Base-by-base conservation (phyloP, 139 green algal species). In the Raphidocelis subcapitata region DNA sequence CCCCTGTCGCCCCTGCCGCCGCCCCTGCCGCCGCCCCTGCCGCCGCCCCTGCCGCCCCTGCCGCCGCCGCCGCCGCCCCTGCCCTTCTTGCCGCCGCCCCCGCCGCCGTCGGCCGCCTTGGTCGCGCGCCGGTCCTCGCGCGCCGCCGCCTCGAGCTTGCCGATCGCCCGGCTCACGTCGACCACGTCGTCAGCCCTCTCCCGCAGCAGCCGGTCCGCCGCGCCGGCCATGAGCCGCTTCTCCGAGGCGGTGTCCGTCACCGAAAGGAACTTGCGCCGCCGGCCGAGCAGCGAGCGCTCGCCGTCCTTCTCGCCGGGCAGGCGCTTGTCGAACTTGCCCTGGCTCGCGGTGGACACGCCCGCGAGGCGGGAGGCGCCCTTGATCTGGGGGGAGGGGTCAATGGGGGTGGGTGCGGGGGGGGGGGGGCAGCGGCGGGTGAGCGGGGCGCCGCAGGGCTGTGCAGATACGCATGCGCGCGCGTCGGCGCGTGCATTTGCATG, bases 271-370 rank as follows among this genome's bases (percentile, higher is more conserved):
- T 87, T 85, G n/a, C 82, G 84, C 15, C 85, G 79, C 84, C 94
- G 90, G 69, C 71, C 80, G 29, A 80, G 52, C 26, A 71, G 51
- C 56, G 76, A 67, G 15, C 86, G 74, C 70, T 92, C 83, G 28
- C 79, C 75, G 35, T 73, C 59, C 52, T 85, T 87, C 73, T 95
- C 90, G 4, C 86, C 86, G 23, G 61, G 28, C n/a, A 94, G 80
- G 57, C 79, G 56, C 46, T 79, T 79, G 81, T 99, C 94, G 82
- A 98, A 98, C 81, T 98, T 98, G 74, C 95, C 95, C 80, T 97
- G 90, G 20, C 86, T 95, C 0, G 94, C 95, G 2, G 95, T 99
- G n/a, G 91, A 92, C 21, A 94, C 80, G 31, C 90, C 91, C 3
- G 90, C 92, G 65, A 90, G 83, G 54, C 69, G 62, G 0, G 88